These are phyloP conservation scores for Trichosporon sp. DNA, from an alignment of 1,284 basidiomycete genomes.

Conservation along the genomic window DNA sequence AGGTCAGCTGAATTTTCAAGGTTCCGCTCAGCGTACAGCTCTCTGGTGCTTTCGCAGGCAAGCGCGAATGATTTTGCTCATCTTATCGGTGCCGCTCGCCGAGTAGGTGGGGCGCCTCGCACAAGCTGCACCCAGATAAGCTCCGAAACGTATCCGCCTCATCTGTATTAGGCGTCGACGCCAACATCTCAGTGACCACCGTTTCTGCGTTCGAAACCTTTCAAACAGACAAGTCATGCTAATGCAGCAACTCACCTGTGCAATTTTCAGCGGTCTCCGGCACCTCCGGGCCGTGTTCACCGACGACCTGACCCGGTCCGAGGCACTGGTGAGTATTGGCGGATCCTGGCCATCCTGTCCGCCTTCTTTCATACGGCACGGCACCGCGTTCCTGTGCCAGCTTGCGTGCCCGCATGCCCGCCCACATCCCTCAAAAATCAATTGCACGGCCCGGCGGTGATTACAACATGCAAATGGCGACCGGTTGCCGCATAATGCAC, in stretches of 20 bases:
- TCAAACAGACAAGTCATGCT: too few species aligned
- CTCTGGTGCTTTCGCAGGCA: neutral
- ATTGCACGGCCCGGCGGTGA: neutral
- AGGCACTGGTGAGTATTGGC: slow-evolving; percentile 7
- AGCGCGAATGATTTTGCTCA: neutral
- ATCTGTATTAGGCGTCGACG: neutral
- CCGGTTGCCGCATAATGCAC: neutral
- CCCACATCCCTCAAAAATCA: neutral
- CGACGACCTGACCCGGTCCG: neutral
- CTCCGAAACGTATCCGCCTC: neutral
- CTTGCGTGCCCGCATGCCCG: neutral
- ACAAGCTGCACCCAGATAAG: neutral
- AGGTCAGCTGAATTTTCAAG: neutral
- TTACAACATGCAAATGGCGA: neutral
- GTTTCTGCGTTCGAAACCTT: neutral
- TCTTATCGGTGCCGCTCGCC: neutral
- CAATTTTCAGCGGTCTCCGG: neutral
- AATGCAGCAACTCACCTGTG: too few species aligned
- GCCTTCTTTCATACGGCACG: neutral
- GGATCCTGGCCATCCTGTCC: neutral
- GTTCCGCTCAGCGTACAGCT: neutral
- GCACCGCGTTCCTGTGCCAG: neutral
- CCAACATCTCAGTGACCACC: neutral
- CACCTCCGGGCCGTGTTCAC: neutral
- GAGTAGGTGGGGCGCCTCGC: neutral